Evolutionary conservation across 2,329 filamentous ascomycete genomes (phyloP).

Genomic region (Colletotrichum sp.): DNA sequence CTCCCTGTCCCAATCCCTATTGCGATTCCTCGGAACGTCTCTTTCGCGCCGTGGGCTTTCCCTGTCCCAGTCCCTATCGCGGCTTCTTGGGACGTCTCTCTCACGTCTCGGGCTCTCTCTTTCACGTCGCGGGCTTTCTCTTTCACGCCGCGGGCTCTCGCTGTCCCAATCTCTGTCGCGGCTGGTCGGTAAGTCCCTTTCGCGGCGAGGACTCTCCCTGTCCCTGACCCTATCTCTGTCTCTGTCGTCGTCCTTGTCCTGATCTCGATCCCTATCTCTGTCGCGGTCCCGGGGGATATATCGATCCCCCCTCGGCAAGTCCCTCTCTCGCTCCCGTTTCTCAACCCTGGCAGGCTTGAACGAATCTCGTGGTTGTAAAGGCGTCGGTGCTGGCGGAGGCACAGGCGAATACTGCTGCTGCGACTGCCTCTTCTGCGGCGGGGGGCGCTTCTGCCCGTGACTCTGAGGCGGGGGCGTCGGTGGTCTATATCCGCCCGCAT

Average conservation of each 20-base stretch:
- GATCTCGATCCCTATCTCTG: not conserved
- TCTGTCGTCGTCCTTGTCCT: constrained; percentile 15
- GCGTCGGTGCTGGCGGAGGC: not conserved
- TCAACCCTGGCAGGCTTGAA: not conserved
- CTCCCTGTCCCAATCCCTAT: constrained; percentile 25
- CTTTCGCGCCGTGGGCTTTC: not conserved
- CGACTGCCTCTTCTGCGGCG: not conserved
- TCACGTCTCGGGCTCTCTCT: not conserved
- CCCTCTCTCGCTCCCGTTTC: not conserved
- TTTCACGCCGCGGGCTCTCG: not conserved
- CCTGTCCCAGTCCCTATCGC: constrained; percentile 3
- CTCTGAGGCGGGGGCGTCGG: constrained; percentile 10
- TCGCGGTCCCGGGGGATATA: not conserved
- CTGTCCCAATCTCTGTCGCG: constrained; percentile 1
- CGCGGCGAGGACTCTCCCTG: not conserved
- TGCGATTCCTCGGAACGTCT: constrained; percentile 2
- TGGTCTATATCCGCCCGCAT: constrained; percentile 7
- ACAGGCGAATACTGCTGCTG: not conserved
- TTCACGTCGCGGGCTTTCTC: not conserved
- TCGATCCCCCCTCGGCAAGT: constrained; percentile 3
- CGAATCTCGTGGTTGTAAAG: not conserved
- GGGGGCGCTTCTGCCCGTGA: not conserved
- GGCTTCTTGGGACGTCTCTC: not conserved
- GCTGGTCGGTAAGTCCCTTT: not conserved
- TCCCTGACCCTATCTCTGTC: constrained; percentile 14